Evolutionary conservation across 805 yeast genomes (phyloP).

Genomic region (Ogataea minuta): DNA sequence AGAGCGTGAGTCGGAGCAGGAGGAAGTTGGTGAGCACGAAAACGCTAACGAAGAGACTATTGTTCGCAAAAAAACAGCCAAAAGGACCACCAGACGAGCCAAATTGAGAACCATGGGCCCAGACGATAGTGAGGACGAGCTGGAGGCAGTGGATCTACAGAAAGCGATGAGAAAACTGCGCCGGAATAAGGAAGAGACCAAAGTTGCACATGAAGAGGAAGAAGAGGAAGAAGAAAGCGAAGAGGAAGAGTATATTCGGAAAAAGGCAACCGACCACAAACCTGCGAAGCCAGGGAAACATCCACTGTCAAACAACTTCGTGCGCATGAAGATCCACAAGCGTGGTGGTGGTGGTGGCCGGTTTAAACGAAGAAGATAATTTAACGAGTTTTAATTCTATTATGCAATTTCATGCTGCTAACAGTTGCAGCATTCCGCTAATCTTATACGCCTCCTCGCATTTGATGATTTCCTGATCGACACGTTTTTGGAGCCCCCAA

Average conservation of each 20-base stretch:
- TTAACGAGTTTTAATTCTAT: constrained; percentile 3
- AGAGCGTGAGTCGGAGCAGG: constrained; percentile 20
- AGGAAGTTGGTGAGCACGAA: constrained; percentile 4
- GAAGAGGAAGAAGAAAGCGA: constrained; percentile 14
- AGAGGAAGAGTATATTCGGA: constrained; percentile 23
- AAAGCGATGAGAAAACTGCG: constrained; percentile 37
- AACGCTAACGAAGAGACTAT: constrained; percentile 22
- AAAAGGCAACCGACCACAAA: constrained; percentile 12
- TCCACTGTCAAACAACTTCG: constrained; percentile 36
- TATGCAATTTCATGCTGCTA: constrained; percentile 47
- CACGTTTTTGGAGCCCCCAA: constrained; percentile 54
- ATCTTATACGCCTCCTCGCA: constrained; percentile 86
- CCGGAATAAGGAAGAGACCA: constrained; percentile 7
- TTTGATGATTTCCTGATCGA: constrained; percentile 67
- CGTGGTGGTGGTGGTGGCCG: constrained; percentile 25
- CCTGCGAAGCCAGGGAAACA: constrained; percentile 26
- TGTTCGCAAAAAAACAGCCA: constrained; percentile 40
- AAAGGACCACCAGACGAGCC: constrained; percentile 51
- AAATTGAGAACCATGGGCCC: constrained; percentile 42
- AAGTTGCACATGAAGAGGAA: neutral
- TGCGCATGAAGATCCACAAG: constrained; percentile 33
- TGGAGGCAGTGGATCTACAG: constrained; percentile 42
- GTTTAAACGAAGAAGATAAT: constrained; percentile 22
- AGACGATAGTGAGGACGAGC: constrained; percentile 27
- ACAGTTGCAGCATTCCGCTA: constrained; percentile 89